Conservation (phyloP, 768 basidiomycete genomes). For the Ramaria sp. region DNA sequence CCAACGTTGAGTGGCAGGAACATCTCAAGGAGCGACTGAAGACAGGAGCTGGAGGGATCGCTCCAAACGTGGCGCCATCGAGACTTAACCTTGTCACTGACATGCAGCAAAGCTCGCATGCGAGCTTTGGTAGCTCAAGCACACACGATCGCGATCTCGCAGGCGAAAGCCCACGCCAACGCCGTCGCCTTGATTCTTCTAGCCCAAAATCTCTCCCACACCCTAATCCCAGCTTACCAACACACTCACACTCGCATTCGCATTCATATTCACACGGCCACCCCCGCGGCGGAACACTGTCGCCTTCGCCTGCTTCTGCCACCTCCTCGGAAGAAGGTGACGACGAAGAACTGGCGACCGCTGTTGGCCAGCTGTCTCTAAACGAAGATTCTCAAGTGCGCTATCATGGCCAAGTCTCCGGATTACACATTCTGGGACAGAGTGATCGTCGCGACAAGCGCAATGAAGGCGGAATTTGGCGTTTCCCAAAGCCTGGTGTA, state of each 20-base stretch:
- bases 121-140: background rate
- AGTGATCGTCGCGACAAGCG: constrained; percentile 51
- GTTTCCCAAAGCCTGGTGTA: constrained; percentile 80
- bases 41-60: constrained; percentile 12
- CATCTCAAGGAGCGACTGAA: constrained; percentile 31
- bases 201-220: background rate
- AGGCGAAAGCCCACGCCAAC: background rate
- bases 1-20: constrained; percentile 81
- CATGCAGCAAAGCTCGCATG: background rate
- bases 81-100: background rate
- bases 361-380: constrained; percentile 75
- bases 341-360: constrained; percentile 38
- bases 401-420: constrained; percentile 80
- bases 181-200: constrained; percentile 1
- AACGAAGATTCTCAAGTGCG: constrained; percentile 82
- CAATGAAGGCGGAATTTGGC: constrained; percentile 73
- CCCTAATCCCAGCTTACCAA: background rate
- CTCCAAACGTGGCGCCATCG: background rate
- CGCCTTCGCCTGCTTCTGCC: background rate
- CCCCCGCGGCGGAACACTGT: background rate
- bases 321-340: constrained; percentile 18
- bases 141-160: background rate
- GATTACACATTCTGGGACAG: constrained; percentile 61
- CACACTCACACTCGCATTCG: background rate
- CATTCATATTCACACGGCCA: background rate